Evolutionary conservation across 164 flowering plant species (phyloP).

Genomic region (Macadamia integrifolia): DNA sequence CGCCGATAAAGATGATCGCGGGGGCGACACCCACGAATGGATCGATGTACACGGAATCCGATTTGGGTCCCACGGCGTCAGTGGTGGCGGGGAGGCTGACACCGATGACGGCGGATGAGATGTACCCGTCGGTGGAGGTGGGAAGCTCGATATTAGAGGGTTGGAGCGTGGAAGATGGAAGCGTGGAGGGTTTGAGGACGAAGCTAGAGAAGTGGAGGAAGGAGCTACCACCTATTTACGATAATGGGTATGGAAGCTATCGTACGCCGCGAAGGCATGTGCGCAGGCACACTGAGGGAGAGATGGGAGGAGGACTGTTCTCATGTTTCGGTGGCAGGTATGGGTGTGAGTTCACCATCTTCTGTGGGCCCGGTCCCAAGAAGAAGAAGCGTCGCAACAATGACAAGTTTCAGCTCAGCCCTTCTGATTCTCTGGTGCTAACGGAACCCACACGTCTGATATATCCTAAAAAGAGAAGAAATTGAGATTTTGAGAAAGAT

Average conservation of each 20-base stretch:
- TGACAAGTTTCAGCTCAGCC: no score
- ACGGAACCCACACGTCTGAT: no score
- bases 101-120: conserved; percentile 1
- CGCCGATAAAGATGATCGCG: conserved; percentile 8
- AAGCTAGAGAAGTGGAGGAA: conserved; percentile 28
- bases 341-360: conserved; percentile 60
- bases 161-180: conserved; percentile 43
- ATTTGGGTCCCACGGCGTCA: conserved; percentile 18
- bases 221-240: conserved; percentile 64
- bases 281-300: conserved; percentile 36
- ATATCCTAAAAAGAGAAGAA: no score
- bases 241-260: conserved; percentile 25
- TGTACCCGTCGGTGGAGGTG: conserved; percentile 20
- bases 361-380: conserved; percentile 22
- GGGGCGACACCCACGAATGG: conserved; percentile 5
- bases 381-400: no score
- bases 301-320: conserved; percentile 32
- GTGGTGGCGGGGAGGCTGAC: conserved; percentile 14
- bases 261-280: conserved; percentile 12
- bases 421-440: no score
- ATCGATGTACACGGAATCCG: conserved; percentile 17
- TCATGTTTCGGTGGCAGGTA: conserved; percentile 68
- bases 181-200: conserved; percentile 44
- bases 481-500: no score
- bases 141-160: conserved; percentile 39